Base-by-base conservation (phyloP, 345 rosid genomes). In the Acer yangbiense region DNA sequence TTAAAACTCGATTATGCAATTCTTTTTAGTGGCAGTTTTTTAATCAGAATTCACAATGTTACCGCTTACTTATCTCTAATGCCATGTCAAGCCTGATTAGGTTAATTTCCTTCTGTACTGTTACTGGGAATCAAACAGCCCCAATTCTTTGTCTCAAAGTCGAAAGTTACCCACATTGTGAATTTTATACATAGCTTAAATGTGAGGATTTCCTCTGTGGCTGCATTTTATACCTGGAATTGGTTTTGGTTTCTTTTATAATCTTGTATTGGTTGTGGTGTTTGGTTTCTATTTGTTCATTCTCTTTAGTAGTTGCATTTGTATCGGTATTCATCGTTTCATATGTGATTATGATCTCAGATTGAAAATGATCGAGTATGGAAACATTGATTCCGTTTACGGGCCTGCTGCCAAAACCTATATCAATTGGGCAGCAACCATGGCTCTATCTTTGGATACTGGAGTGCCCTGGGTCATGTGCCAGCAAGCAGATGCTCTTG, bases 381-480 rank as follows among this genome's bases (percentile, higher is more conserved):
- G 99, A 3, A 92, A 91, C 85, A 68, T 95, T 81, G 93, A 81
- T 69, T 77, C 89, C 2, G 64, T 86, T 2, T 95, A 83, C 83
- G 99, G 99, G 23, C 55, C 94, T 14, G 94, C 91, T 39, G 99
- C 80, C 23, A 91, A 92, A 76, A 78, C 89, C 46, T 93, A 95
- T 72, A 84, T 93, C 73, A 90, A 93, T 0, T 95, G 98, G 99
- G 89, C 98, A 76, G 99, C 99, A 74, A 76, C 85, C 48, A 95
- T 95, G 99, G 99, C 99, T 78, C 72, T 85, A 67, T 92, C 98
- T 69, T 71, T 90, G 69, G 85, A 89, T 77, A 95, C 97, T n/a
- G 98, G 97, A 9, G 98, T 95, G 48, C 99, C 99, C 23, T 95
- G 99, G 99, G 96, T 93, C 77, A 93, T 93, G 99, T 95, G 99